Conservation (phyloP, 1,284 basidiomycete genomes). For the Nidula niveotomentosa region DNA sequence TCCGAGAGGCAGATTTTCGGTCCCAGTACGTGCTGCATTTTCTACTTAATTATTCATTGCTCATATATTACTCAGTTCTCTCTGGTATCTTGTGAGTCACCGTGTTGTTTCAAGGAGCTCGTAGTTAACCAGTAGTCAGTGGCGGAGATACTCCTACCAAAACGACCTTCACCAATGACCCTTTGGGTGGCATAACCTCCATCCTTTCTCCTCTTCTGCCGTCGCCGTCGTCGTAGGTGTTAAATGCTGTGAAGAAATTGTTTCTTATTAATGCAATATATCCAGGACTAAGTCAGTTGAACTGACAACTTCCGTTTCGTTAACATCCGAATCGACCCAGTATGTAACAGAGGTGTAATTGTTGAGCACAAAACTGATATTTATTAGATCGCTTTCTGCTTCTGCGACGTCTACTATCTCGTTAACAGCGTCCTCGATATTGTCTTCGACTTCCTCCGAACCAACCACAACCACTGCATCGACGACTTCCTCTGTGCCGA, state of each 20-base stretch:
- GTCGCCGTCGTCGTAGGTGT: not conserved
- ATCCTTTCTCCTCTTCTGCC: not conserved
- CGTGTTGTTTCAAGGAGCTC: not conserved
- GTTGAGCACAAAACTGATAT: too few species aligned
- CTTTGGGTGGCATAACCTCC: not conserved
- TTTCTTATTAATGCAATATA: too few species aligned
- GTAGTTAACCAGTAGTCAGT: not conserved
- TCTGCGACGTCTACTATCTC: not conserved
- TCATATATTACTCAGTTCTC: not conserved
- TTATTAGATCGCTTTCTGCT: not conserved
- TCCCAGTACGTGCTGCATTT: slow-evolving; percentile 3
- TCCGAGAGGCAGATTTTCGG: slow-evolving; percentile 12
- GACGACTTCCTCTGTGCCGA: not conserved
- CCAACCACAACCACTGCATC: slow-evolving; percentile 1
- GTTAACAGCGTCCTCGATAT: not conserved
- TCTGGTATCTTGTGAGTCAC: not conserved
- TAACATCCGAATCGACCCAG: too few species aligned
- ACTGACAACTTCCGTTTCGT: not conserved
- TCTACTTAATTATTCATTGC: not conserved
- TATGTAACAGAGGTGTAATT: too few species aligned
- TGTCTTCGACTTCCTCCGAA: slow-evolving; percentile 1
- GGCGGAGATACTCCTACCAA: not conserved
- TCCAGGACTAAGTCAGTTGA: not conserved
- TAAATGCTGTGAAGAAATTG: not conserved
- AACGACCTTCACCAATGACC: not conserved